phyloP scores from a whole-genome alignment of 73 alveolate genomes.

The Paramecium sexaurelia region DNA sequence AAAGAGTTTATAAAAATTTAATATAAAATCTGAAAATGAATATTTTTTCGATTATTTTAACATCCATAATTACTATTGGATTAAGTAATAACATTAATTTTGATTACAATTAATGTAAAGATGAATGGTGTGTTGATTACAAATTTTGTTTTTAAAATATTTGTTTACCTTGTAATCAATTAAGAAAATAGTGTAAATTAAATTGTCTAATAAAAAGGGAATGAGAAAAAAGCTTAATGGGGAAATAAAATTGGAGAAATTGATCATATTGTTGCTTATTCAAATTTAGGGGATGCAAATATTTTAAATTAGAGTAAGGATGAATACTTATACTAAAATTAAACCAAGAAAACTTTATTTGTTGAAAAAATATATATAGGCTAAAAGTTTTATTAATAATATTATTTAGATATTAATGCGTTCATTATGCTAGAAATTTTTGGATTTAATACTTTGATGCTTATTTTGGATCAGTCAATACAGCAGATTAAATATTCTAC shows the following conservation, averaged over 20 bases:
- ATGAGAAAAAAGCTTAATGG: not conserved
- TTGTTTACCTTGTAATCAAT: not conserved
- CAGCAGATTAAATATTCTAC: constrained; percentile 17
- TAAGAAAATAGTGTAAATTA: not conserved
- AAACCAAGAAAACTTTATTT: not conserved
- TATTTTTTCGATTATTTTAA: no score
- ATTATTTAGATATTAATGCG: constrained; percentile 37
- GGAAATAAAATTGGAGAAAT: constrained; percentile 7
- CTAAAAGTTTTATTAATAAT: not conserved
- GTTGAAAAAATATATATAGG: not conserved
- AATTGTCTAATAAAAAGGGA: not conserved
- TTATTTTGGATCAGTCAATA: not conserved
- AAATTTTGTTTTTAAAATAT: not conserved
- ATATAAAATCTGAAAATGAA: no score
- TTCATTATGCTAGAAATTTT: constrained; percentile 44
- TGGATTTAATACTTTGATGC: not conserved
- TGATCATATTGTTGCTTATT: not conserved
- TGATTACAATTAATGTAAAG: not conserved
- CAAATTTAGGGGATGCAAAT: not conserved
- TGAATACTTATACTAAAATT: not conserved
- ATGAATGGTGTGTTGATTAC: not conserved
- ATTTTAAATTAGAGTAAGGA: not conserved
- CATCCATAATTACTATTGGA: no score
- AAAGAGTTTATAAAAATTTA: no score
- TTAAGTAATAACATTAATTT: no score